These are phyloP conservation scores for Carpinus fangiana DNA, from an alignment of 306 rosid genomes.

Conservation along the genomic window DNA sequence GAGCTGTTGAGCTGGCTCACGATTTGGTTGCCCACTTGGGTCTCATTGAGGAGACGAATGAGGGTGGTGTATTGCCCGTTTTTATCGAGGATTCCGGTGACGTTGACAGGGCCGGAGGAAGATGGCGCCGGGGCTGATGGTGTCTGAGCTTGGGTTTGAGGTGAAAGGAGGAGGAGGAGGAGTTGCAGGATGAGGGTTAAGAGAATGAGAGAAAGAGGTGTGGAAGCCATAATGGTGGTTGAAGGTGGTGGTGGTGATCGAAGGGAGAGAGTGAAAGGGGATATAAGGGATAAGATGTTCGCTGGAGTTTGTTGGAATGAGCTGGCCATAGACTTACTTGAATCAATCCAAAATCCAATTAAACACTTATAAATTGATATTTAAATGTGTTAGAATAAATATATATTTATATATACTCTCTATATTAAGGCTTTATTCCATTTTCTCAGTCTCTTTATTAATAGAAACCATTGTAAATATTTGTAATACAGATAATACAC, in stretches of 20 bases:
- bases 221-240: constrained; percentile 50
- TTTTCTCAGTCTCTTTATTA: no score
- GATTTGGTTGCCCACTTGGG: constrained; percentile 53
- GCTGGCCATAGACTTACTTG: constrained; percentile 45
- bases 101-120: constrained; percentile 50
- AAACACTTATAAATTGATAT: no score
- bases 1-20: constrained; percentile 60
- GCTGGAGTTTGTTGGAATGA: constrained; percentile 56
- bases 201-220: constrained; percentile 38
- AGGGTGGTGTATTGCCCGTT: constrained; percentile 63
- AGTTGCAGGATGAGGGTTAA: constrained; percentile 27
- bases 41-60: constrained; percentile 50
- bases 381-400: no score
- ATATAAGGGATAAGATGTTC: constrained; percentile 39
- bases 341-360: neutral
- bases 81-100: constrained; percentile 56
- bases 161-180: constrained; percentile 26
- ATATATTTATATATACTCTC: no score
- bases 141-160: constrained; percentile 42
- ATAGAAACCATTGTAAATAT: no score
- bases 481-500: no score
- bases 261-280: neutral
- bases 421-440: no score
- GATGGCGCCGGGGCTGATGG: constrained; percentile 52
- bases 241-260: constrained; percentile 5